Evolutionary conservation across 257 asterid species (phyloP).

Genomic region (Leonotis leonurus): DNA sequence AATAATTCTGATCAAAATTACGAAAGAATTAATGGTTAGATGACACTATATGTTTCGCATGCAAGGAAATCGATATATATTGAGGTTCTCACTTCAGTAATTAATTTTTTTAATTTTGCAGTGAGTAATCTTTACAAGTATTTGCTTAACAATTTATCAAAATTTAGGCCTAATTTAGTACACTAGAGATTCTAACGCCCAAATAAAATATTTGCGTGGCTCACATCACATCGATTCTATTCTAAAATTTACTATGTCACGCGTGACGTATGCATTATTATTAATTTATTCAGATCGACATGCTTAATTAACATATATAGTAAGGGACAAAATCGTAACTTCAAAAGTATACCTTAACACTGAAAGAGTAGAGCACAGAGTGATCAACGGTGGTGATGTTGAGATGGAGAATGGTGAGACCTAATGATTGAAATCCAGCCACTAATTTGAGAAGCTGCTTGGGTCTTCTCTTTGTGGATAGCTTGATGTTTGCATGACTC

Average conservation of each 20-base stretch:
- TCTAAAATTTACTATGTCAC: background rate
- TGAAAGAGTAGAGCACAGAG: conserved; percentile 47
- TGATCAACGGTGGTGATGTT: conserved; percentile 47
- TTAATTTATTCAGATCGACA: no score
- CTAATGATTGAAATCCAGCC: conserved; percentile 41
- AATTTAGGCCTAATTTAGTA: no score
- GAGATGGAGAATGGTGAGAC: conserved; percentile 51
- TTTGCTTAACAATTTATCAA: no score
- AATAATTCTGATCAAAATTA: no score
- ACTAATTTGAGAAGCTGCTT: conserved; percentile 50
- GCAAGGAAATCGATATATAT: no score
- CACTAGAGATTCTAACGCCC: background rate
- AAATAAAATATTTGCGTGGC: background rate
- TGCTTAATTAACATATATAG: background rate
- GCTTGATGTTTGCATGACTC: conserved; percentile 50
- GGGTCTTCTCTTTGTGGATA: conserved; percentile 32
- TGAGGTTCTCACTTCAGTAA: no score
- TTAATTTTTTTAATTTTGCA: no score
- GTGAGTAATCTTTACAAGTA: no score
- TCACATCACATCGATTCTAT: background rate
- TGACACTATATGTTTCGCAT: no score
- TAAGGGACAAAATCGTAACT: conserved; percentile 4
- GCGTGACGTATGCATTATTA: background rate
- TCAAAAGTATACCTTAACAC: conserved; percentile 47
- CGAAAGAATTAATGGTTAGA: background rate